Percentiles rank a stretch among this genome's conserved stretches.
These are phyloP conservation scores for Boletus sp. DNA, from an alignment of 1,284 basidiomycete species.

Conservation along the genomic window DNA sequence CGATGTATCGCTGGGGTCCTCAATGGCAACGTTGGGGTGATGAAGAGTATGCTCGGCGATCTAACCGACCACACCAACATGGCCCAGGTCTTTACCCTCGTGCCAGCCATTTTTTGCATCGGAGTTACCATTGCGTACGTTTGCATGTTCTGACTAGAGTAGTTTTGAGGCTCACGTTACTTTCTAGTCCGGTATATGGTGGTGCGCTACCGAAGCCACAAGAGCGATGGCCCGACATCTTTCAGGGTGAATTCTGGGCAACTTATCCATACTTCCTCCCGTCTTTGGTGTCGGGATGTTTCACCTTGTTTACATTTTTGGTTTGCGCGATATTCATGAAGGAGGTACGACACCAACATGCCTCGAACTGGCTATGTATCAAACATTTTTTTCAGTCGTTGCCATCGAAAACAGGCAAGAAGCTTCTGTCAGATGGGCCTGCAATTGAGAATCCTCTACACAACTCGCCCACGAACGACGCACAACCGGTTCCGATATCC, in stretches of 20 bases:
- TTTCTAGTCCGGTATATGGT: slow-evolving; percentile 36
- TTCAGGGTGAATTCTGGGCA: slow-evolving; percentile 44
- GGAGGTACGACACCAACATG: slow-evolving; percentile 38
- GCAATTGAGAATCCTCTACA: neutral
- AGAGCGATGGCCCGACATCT: slow-evolving; percentile 43
- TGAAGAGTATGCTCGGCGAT: slow-evolving; percentile 47
- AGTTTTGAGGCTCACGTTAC: neutral
- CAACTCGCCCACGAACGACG: slow-evolving; percentile 1
- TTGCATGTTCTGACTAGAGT: neutral
- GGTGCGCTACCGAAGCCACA: slow-evolving; percentile 46
- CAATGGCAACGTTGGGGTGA: too few relatives aligned
- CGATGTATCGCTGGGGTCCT: slow-evolving; percentile 36
- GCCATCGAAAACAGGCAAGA: slow-evolving; percentile 2
- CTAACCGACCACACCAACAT: slow-evolving; percentile 42
- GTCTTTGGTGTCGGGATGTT: slow-evolving; percentile 53
- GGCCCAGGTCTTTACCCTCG: slow-evolving; percentile 18
- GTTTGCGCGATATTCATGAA: slow-evolving; percentile 54
- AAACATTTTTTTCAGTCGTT: slow-evolving; percentile 16
- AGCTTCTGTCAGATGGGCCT: neutral
- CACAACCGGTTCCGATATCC: slow-evolving; percentile 36
- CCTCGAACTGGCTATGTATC: neutral
- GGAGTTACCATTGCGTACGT: neutral
- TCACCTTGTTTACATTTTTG: slow-evolving; percentile 51
- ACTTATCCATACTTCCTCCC: slow-evolving; percentile 54
- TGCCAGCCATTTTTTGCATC: neutral